A percentile compares a stretch with the other conserved stretches of the same genome.
phyloP scores from a whole-genome alignment of 2,329 filamentous ascomycete species.

The Coniochaeta hoffmannii region DNA sequence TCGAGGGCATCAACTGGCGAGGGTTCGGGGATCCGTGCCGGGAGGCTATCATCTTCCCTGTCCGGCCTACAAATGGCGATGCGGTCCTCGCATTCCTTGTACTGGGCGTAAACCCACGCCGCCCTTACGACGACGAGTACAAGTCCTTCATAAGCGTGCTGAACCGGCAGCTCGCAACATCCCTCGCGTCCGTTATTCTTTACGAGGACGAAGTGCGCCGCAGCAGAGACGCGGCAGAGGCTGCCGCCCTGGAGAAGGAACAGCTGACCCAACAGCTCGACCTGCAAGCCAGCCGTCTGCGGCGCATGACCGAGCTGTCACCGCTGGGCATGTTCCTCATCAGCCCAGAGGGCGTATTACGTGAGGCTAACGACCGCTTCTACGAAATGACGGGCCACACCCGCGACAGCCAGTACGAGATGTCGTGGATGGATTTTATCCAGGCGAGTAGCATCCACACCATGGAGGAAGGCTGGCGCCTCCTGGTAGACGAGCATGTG shows the following conservation, averaged over 20 bases:
- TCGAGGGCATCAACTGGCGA: slow-evolving; percentile 44
- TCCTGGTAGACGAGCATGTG: slow-evolving; percentile 23
- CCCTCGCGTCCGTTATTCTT: slow-evolving; percentile 55
- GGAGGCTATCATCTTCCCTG: slow-evolving; percentile 53
- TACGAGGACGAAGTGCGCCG: slow-evolving; percentile 58
- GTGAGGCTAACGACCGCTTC: slow-evolving; percentile 37
- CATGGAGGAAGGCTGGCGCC: slow-evolving; percentile 29
- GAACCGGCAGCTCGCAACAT: slow-evolving; percentile 47
- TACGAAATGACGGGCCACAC: slow-evolving; percentile 38
- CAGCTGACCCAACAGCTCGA: slow-evolving; percentile 24
- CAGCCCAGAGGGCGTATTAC: slow-evolving; percentile 30
- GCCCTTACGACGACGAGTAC: slow-evolving; percentile 58
- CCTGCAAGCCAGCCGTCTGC: slow-evolving; percentile 26
- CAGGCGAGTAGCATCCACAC: slow-evolving; percentile 22
- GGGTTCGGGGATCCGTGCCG: slow-evolving; percentile 49
- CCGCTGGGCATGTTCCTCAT: slow-evolving; percentile 30
- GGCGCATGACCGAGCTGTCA: slow-evolving; percentile 28
- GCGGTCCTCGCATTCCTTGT: slow-evolving; percentile 53
- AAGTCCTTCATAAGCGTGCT: slow-evolving; percentile 44
- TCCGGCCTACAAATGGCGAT: slow-evolving; percentile 51
- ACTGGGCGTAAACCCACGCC: slow-evolving; percentile 52
- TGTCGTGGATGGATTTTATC: slow-evolving; percentile 34
- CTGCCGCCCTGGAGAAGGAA: slow-evolving; percentile 24
- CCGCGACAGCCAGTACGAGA: slow-evolving; percentile 27
- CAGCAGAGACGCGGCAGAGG: slow-evolving; percentile 27